phyloP scores from a whole-genome alignment of 106 monocot genomes.

The Allium sativum region DNA sequence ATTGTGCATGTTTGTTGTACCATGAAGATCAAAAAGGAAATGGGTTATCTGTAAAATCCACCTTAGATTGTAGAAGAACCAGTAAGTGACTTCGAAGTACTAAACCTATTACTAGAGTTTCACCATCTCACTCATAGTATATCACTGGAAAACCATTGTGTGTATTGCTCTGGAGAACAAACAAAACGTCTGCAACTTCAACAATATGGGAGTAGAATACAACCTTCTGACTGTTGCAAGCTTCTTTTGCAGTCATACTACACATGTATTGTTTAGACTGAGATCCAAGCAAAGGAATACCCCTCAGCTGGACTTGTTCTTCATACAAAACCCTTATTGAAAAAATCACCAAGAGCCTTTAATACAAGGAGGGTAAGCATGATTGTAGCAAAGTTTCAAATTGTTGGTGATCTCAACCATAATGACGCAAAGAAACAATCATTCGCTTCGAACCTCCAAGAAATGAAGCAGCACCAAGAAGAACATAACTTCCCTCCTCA shows the following conservation, averaged over 20 bases:
- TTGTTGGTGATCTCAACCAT: constrained; percentile 99
- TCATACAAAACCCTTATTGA: constrained; percentile 95
- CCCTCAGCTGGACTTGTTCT: constrained; percentile 77
- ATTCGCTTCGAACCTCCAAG: constrained; percentile 99
- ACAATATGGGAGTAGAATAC: constrained; percentile 64
- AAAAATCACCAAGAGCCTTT: constrained; percentile 97
- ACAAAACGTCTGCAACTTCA: constrained; percentile 67
- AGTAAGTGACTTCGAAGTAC: constrained; percentile 90
- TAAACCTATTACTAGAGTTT: constrained; percentile 70
- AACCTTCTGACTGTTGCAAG: constrained; percentile 83
- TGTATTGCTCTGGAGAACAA: constrained; percentile 61
- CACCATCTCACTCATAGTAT: constrained; percentile 58
- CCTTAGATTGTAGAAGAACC: constrained; percentile 88
- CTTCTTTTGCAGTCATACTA: constrained; percentile 71
- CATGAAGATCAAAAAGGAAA: constrained; percentile 69
- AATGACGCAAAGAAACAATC: constrained; percentile 96
- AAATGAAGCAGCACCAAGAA: constrained; percentile 99
- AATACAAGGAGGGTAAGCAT: constrained; percentile 99
- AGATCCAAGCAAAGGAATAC: constrained; percentile 87
- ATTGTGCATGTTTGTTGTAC: constrained; percentile 61
- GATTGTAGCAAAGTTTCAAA: constrained; percentile 80
- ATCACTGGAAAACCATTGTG: constrained; percentile 97
- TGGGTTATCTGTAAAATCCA: constrained; percentile 76
- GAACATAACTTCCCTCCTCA: constrained; percentile 97
- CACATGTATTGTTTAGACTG: constrained; percentile 89